Conservation (phyloP, 345 rosid genomes). For the Anacardium occidentale region DNA sequence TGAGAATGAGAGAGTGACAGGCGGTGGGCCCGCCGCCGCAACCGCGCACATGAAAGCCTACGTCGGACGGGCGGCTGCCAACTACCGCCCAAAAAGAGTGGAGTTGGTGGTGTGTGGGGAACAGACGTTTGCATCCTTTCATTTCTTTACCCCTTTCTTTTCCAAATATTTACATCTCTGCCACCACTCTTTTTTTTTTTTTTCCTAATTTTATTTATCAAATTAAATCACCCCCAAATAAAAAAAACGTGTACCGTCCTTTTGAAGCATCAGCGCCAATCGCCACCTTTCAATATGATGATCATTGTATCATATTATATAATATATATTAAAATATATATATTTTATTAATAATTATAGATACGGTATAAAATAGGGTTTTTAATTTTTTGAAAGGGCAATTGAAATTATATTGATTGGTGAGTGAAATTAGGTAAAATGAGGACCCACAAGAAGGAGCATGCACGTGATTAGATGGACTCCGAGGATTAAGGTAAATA, state of each 20-base stretch:
- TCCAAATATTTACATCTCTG: background rate
- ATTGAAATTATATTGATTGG: background rate
- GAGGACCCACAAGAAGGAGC: background rate
- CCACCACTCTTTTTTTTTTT: slow-evolving; percentile 2
- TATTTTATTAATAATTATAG: too few species aligned
- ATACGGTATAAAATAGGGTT: too few species aligned
- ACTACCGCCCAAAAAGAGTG: slow-evolving; percentile 22
- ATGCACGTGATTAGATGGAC: slow-evolving; percentile 40
- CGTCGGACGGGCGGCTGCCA: slow-evolving; percentile 30
- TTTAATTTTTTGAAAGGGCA: too few species aligned
- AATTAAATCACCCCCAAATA: too few species aligned
- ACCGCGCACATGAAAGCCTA: slow-evolving; percentile 26
- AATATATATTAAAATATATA: too few species aligned
- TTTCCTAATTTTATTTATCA: too few species aligned
- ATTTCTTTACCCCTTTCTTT: background rate
- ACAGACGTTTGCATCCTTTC: background rate
- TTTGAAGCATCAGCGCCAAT: too few species aligned
- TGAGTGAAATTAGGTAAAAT: background rate
- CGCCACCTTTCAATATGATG: too few species aligned
- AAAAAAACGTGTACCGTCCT: too few species aligned
- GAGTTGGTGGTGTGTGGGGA: slow-evolving; percentile 26
- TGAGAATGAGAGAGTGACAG: background rate
- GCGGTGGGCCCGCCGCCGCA: slow-evolving; percentile 28
- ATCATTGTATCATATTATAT: too few species aligned
- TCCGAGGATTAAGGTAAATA: slow-evolving; percentile 20